These are phyloP conservation scores for Aegilops umbellulata DNA, from an alignment of 176 grass and related monocot genomes.

Conservation along the genomic window DNA sequence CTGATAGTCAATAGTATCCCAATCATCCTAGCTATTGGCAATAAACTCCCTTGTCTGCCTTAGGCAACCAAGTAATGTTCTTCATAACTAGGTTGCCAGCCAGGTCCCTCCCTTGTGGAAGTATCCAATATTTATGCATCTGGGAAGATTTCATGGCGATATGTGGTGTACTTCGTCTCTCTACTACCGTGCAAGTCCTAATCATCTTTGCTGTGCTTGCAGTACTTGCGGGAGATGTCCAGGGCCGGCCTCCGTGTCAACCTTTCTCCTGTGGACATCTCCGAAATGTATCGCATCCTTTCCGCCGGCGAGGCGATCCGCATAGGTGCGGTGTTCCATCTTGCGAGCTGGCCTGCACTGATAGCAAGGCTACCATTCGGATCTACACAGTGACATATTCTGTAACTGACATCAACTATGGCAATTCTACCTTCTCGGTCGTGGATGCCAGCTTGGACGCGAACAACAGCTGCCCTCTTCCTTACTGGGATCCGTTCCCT, in stretches of 20 bases:
- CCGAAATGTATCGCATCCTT: background rate
- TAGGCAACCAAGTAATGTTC: no score
- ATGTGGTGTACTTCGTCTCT: no score
- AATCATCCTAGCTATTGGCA: no score
- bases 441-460: background rate
- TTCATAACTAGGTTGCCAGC: no score
- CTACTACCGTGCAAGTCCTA: no score
- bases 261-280: constrained; percentile 39
- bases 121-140: no score
- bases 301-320: background rate
- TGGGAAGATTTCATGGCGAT: no score
- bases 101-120: no score
- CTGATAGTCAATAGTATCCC: no score
- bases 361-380: background rate
- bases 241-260: background rate
- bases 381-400: background rate
- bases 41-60: no score
- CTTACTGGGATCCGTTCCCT: no score
- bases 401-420: background rate
- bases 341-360: background rate
- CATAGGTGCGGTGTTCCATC: background rate
- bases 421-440: background rate
- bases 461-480: background rate
- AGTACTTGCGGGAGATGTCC: background rate
- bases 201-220: background rate